These are phyloP conservation scores for Clathrus columnatus DNA, from an alignment of 768 basidiomycete species.

Conservation along the genomic window DNA sequence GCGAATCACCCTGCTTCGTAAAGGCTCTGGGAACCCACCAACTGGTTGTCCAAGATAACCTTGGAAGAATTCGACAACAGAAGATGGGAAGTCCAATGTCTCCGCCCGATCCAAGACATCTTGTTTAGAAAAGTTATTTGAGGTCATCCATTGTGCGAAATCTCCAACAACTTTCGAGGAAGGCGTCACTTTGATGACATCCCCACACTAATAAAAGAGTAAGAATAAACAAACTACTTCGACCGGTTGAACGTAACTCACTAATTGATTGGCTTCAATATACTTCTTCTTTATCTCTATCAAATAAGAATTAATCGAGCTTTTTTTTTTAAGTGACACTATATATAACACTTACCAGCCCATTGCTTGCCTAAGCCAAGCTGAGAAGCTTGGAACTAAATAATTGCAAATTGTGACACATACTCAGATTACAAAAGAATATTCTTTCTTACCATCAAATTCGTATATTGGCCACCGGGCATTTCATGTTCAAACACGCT, in stretches of 20 bases:
- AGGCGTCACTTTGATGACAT: conserved; percentile 98
- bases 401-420: conserved; percentile 13
- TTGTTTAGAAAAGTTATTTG: conserved; percentile 79
- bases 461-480: conserved; percentile 96
- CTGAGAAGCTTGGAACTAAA: conserved; percentile 95
- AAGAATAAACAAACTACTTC: conserved; percentile 4
- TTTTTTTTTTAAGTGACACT: not conserved
- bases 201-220: conserved; percentile 60
- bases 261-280: conserved; percentile 93
- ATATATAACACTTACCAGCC: conserved; percentile 46
- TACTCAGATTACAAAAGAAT: conserved; percentile 9
- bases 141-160: conserved; percentile 99
- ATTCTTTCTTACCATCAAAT: conserved; percentile 68
- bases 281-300: conserved; percentile 96
- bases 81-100: conserved; percentile 93
- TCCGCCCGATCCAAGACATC: conserved; percentile 84
- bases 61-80: conserved; percentile 98
- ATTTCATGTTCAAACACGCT: conserved; percentile 99
- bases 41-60: conserved; percentile 97
- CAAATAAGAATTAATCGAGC: conserved; percentile 4
- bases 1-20: conserved; percentile 86
- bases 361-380: conserved; percentile 96
- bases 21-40: conserved; percentile 97
- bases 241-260: conserved; percentile 21
- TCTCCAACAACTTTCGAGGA: conserved; percentile 99